These are phyloP conservation scores for Corylus avellana DNA, from an alignment of 306 rosid genomes.

Conservation along the genomic window DNA sequence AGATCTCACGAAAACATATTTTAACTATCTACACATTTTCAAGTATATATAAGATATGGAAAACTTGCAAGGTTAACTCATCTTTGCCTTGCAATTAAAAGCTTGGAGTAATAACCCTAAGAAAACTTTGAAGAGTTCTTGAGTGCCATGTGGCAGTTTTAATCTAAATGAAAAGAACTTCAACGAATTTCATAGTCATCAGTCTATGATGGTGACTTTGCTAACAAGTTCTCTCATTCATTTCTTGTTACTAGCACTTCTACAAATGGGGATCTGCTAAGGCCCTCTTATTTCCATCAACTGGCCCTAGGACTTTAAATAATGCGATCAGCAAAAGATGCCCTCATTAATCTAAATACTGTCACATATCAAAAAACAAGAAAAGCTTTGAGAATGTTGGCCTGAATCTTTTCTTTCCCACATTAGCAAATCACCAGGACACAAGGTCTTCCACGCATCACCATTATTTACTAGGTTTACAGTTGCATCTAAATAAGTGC, in stretches of 20 bases:
- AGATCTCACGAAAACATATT: not conserved
- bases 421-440: not conserved
- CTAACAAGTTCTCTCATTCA: not conserved
- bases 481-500: not conserved
- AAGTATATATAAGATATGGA: not conserved
- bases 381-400: no score
- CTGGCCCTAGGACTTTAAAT: not conserved
- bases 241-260: not conserved
- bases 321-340: not conserved
- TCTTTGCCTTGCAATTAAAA: not conserved
- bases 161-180: not conserved
- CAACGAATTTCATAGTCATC: not conserved
- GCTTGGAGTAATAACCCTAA: not conserved
- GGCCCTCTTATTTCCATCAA: not conserved
- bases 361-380: no score
- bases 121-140: not conserved
- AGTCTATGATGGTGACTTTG: not conserved
- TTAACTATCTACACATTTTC: not conserved
- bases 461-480: not conserved
- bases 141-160: not conserved
- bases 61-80: not conserved
- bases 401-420: no score
- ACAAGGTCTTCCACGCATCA: not conserved
- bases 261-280: not conserved
- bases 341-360: no score